Evolutionary conservation across 2,329 filamentous ascomycete genomes (phyloP), one percentile per base, ranked within the genome.

Genomic region (Tricladium varicosporioides): DNA sequence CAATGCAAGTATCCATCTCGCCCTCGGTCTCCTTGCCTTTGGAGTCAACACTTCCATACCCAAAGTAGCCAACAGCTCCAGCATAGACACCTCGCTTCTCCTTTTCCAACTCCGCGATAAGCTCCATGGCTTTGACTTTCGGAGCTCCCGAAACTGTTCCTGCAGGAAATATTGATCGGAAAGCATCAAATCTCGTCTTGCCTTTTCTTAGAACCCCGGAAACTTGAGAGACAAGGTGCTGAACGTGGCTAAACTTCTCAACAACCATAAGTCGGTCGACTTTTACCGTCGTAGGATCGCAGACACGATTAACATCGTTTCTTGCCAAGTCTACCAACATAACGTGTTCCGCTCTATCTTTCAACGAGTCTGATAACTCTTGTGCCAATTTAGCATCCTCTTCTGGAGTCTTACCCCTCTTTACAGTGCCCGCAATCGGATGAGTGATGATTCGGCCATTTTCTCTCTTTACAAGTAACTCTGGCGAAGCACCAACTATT

Each of bases 61-160:
- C 93, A 73, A 97, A 99, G 76, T 97, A 99, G 1, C 94, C 94
- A 0, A 97, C 93, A 0, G 94, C 94, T 27, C 94, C 94, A 8
- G 94, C 94, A 70, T 99, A 99, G 42, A 97, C 85, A 43, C 94
- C 93, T 54, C 94, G 82, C 80, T 97, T 97, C 80, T 99, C 94
- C 63, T 83, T 79, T 76, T 99, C 94, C 48, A 97, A 77, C 76
- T 97, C 93, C 48, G 90, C 92, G 67, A 99, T 99, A 60, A 99
- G 79, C 75, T 97, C 90, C 94, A 99, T 99, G 2, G 94, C 94
- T 61, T 87, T 85, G 54, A 99, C 92, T 76, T 99, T 99, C 57
- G 94, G 94, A 3, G 94, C 93, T 4, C 94, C 94, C 15, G 89
- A 94, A 31, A 97, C 93, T 0, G 94, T 99, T 55, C 94, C 94